phyloP scores from a whole-genome alignment of 768 basidiomycete genomes.

The Lactifluus volemus region DNA sequence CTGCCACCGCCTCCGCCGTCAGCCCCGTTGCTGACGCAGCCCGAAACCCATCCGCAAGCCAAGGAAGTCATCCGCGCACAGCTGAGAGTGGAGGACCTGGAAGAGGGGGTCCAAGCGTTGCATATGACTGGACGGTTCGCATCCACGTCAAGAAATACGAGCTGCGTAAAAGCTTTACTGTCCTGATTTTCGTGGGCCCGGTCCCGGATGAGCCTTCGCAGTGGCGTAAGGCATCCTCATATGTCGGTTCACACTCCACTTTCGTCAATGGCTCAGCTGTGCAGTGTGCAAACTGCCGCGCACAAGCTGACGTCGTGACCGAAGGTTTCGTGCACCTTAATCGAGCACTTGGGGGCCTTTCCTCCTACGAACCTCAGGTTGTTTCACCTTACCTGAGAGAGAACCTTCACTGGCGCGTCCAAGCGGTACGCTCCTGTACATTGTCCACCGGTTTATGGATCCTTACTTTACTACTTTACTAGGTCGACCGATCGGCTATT shows the following conservation, averaged over 20 bases:
- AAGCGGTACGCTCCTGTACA: not conserved
- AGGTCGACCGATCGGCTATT: slow-evolving; percentile 2
- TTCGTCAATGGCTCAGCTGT: slow-evolving; percentile 32
- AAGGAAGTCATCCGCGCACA: not conserved
- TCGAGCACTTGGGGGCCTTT: slow-evolving; percentile 25
- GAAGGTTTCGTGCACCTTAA: slow-evolving; percentile 41
- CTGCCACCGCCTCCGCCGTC: not conserved
- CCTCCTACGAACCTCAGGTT: slow-evolving; percentile 29
- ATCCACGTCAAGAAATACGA: slow-evolving; percentile 37
- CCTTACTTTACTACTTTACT: not conserved
- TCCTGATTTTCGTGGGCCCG: slow-evolving; percentile 40
- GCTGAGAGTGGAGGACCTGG: not conserved
- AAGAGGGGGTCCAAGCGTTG: not conserved
- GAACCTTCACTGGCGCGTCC: slow-evolving; percentile 33
- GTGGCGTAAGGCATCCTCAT: slow-evolving; percentile 30
- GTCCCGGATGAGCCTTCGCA: slow-evolving; percentile 31
- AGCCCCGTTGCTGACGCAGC: not conserved
- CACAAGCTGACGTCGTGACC: slow-evolving; percentile 23
- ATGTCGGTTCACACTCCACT: slow-evolving; percentile 35
- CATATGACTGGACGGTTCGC: slow-evolving; percentile 36
- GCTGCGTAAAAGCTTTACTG: slow-evolving; percentile 34
- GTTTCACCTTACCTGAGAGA: slow-evolving; percentile 33
- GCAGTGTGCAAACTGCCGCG: slow-evolving; percentile 33
- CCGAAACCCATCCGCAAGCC: not conserved
- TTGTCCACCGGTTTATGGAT: not conserved